Conservation (phyloP, 2,329 filamentous ascomycete species). For the Metarhizium album region DNA sequence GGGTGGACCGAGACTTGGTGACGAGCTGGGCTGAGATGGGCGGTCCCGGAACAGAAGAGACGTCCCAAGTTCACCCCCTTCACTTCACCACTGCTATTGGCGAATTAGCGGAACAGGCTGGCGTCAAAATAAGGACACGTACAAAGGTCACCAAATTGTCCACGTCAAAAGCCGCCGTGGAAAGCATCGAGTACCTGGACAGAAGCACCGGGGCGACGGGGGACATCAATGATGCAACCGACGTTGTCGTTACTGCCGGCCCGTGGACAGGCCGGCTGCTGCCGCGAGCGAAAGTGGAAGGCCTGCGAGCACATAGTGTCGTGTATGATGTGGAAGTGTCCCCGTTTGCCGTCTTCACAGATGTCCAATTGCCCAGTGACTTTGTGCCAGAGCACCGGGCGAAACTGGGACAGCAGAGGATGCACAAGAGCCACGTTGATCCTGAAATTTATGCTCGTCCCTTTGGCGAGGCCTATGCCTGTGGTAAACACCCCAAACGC, state of each 20-base stretch:
- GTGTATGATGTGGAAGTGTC: conserved; percentile 55
- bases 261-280: conserved; percentile 53
- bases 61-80: conserved; percentile 87
- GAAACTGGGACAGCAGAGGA: conserved; percentile 36
- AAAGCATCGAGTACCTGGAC: conserved; percentile 50
- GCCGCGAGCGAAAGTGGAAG: conserved; percentile 45
- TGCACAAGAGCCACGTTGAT: conserved; percentile 54
- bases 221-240: conserved; percentile 35
- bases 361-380: conserved; percentile 61
- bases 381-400: conserved; percentile 45
- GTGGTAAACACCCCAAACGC: conserved; percentile 41
- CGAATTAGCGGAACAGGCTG: conserved; percentile 58
- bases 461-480: conserved; percentile 84
- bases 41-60: conserved; percentile 53
- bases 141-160: conserved; percentile 58
- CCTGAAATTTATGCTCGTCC: conserved; percentile 93
- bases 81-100: conserved; percentile 84
- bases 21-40: conserved; percentile 75
- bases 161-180: conserved; percentile 39
- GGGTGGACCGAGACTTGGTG: conserved; percentile 61
- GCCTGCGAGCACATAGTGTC: conserved; percentile 53
- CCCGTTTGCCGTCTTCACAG: conserved; percentile 75
- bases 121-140: conserved; percentile 56
- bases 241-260: conserved; percentile 45
- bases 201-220: conserved; percentile 26